A percentile compares a stretch with the other conserved stretches of the same genome.
Evolutionary conservation across 345 rosid genomes (phyloP).

Genomic region (Dipteronia sinensis): DNA sequence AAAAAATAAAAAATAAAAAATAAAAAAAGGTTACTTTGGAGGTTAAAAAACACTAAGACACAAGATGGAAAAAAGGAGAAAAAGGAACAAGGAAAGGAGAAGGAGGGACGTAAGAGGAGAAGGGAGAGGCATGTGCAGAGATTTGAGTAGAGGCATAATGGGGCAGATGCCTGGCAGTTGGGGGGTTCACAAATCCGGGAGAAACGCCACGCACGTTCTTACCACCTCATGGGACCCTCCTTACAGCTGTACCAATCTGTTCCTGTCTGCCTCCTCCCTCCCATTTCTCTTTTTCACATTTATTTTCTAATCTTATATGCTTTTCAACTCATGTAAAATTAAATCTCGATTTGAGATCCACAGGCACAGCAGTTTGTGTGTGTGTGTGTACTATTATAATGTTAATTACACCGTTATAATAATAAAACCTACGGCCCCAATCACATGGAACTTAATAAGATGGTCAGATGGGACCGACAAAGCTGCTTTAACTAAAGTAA

Average conservation of each 20-base stretch:
- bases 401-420: slow-evolving; percentile 3
- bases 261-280: slow-evolving; percentile 30
- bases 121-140: slow-evolving; percentile 27
- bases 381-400: too few species aligned
- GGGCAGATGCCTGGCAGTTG: slow-evolving; percentile 39
- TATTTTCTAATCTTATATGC: too few species aligned
- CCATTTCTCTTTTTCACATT: not conserved
- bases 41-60: too few species aligned
- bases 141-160: too few species aligned
- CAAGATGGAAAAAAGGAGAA: too few species aligned
- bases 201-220: slow-evolving; percentile 65
- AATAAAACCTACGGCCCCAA: slow-evolving; percentile 35
- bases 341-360: too few species aligned
- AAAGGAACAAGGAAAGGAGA: too few species aligned
- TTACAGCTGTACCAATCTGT: slow-evolving; percentile 49
- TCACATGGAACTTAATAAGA: slow-evolving; percentile 44
- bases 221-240: slow-evolving; percentile 38
- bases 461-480: slow-evolving; percentile 34
- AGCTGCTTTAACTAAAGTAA: slow-evolving; percentile 25
- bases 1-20: too few species aligned
- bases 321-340: too few species aligned
- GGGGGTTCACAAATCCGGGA: slow-evolving; percentile 49
- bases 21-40: too few species aligned
- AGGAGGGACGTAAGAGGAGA: not conserved
- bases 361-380: too few species aligned